These are phyloP conservation scores for Amanita inopinata DNA, from an alignment of 768 basidiomycete species.

Conservation along the genomic window DNA sequence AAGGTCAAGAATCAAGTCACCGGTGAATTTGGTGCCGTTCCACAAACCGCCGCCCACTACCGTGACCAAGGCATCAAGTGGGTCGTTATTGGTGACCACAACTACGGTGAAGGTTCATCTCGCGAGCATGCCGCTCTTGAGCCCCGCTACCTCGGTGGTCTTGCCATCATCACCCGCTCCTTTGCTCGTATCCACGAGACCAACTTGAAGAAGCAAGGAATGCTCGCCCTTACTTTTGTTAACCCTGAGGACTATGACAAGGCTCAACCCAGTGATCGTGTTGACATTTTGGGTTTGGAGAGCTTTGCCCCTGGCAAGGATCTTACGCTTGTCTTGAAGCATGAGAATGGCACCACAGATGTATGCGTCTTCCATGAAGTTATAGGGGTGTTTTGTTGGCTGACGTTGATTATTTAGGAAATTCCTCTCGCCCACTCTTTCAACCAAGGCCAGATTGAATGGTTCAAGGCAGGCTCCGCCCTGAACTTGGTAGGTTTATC, in stretches of 20 bases:
- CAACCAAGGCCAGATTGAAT: slow-evolving; percentile 94
- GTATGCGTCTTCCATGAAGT: slow-evolving; percentile 22
- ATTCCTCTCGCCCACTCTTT: slow-evolving; percentile 84
- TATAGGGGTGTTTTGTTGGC: background rate
- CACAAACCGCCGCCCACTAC: slow-evolving; percentile 79
- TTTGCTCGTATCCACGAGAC: slow-evolving; percentile 98
- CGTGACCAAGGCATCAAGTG: slow-evolving; percentile 86
- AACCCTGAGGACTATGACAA: slow-evolving; percentile 94
- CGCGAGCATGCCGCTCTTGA: slow-evolving; percentile 97
- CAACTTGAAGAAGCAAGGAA: slow-evolving; percentile 99
- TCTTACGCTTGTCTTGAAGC: slow-evolving; percentile 74
- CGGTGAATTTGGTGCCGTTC: slow-evolving; percentile 79
- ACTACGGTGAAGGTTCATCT: slow-evolving; percentile 97
- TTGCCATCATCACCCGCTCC: slow-evolving; percentile 92
- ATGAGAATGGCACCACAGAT: slow-evolving; percentile 69
- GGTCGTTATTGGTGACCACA: slow-evolving; percentile 94
- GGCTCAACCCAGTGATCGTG: slow-evolving; percentile 76
- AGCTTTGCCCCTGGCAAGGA: slow-evolving; percentile 88
- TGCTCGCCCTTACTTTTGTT: slow-evolving; percentile 92
- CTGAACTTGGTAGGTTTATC: slow-evolving; percentile 63
- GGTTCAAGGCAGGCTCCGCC: slow-evolving; percentile 98
- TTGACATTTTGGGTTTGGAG: slow-evolving; percentile 85
- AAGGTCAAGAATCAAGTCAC: slow-evolving; percentile 86
- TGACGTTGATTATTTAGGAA: slow-evolving; percentile 34
- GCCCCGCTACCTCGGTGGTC: slow-evolving; percentile 89